phyloP scores from a whole-genome alignment of 2,329 filamentous ascomycete species.

The Aspergillus pseudoglaucus region DNA sequence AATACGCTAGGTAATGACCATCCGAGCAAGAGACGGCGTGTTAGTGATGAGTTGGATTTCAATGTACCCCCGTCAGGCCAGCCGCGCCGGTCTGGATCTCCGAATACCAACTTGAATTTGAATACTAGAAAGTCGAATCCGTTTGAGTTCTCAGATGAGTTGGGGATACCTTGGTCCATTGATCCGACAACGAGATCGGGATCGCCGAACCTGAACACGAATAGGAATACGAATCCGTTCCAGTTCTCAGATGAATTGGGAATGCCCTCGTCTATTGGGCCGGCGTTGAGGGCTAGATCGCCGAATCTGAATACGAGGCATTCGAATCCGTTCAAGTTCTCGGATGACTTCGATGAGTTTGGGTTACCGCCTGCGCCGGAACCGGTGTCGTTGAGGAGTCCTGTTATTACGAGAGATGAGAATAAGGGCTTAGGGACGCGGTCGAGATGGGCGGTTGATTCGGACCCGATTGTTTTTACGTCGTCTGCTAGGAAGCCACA shows the following conservation, averaged over 20 bases:
- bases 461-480: conserved; percentile 39
- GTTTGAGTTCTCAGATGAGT: too few species aligned
- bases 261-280: not conserved
- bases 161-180: too few species aligned
- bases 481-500: conserved; percentile 31
- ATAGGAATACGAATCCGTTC: not conserved
- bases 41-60: conserved; percentile 17
- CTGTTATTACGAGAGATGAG: not conserved
- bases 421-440: not conserved
- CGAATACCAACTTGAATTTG: too few species aligned
- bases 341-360: not conserved
- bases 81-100: too few species aligned
- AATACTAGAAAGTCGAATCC: too few species aligned
- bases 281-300: conserved; percentile 9
- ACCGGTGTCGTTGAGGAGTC: not conserved
- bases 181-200: too few species aligned
- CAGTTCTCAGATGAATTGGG: too few species aligned
- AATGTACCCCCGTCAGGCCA: too few species aligned
- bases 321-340: conserved; percentile 1
- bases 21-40: conserved; percentile 25
- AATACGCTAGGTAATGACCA: conserved; percentile 21
- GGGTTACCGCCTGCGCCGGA: not conserved
- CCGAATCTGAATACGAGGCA: not conserved
- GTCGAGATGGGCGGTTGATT: conserved; percentile 18
- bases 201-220: conserved; percentile 2